Percentiles rank a stretch among this genome's conserved stretches.
phyloP scores from a whole-genome alignment of 2,329 filamentous ascomycete genomes.

The Sporothrix pseudoabietina region DNA sequence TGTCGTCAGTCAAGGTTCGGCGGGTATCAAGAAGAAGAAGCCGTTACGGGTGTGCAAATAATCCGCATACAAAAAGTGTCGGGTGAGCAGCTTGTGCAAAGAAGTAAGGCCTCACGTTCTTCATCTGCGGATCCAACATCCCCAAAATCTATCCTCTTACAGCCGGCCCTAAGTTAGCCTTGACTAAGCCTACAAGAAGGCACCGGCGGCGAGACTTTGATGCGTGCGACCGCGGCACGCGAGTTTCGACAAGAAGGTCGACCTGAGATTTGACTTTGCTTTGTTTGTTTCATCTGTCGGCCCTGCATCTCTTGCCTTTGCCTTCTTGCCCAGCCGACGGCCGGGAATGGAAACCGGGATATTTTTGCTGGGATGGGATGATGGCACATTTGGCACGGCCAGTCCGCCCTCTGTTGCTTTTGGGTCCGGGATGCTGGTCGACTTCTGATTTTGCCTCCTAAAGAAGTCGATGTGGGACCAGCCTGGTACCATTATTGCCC shows the following conservation, averaged over 20 bases:
- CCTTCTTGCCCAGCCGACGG: not conserved
- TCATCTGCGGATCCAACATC: not conserved
- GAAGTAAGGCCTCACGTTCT: not conserved
- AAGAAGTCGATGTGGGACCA: not conserved
- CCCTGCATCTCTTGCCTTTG: not conserved
- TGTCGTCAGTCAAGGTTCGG: not conserved
- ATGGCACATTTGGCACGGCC: not conserved
- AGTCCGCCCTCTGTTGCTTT: not conserved
- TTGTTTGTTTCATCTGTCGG: not conserved
- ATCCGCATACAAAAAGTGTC: not conserved
- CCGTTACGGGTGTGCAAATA: not conserved
- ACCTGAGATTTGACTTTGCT: not conserved
- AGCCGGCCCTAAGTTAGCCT: not conserved
- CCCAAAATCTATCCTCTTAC: not conserved
- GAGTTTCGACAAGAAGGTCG: not conserved
- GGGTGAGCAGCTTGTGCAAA: not conserved
- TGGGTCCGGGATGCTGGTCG: not conserved
- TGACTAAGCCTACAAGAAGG: conserved; percentile 15
- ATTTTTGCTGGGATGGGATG: not conserved
- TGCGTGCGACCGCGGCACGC: not conserved
- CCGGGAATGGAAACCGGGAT: not conserved
- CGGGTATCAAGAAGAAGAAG: not conserved
- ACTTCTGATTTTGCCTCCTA: not conserved
- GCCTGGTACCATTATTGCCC: not conserved
- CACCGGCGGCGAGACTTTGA: not conserved